phyloP scores from a whole-genome alignment of 352 stramenopile species.

The Phytophthora capsici region DNA sequence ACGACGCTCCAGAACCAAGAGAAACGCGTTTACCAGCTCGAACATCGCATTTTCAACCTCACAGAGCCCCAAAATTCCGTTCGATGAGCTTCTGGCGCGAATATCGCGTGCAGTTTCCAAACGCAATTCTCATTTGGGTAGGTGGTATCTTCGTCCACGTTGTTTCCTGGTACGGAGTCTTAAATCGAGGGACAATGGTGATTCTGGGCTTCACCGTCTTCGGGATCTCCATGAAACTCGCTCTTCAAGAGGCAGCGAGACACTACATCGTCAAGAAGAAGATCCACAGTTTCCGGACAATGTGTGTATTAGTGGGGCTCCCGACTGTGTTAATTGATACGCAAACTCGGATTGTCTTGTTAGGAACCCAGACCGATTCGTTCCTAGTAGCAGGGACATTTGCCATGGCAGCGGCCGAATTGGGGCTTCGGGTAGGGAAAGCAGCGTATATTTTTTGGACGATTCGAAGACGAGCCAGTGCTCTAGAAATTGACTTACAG shows the following conservation, averaged over 20 bases:
- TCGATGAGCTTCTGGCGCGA: constrained; percentile 9
- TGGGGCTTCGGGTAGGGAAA: constrained; percentile 35
- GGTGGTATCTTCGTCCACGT: constrained; percentile 37
- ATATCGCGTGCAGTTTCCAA: not conserved
- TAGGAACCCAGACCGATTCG: constrained; percentile 32
- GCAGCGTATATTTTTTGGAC: constrained; percentile 19
- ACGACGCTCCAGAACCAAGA: not conserved
- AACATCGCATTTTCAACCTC: not conserved
- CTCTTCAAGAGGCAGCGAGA: constrained; percentile 37
- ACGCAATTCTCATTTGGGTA: not conserved
- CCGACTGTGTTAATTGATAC: constrained; percentile 60
- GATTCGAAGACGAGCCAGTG: constrained; percentile 14
- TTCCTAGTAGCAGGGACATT: constrained; percentile 28
- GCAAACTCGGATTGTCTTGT: constrained; percentile 49
- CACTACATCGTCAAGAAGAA: constrained; percentile 30
- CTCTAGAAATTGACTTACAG: constrained; percentile 6
- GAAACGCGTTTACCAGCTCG: not conserved
- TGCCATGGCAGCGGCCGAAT: constrained; percentile 34
- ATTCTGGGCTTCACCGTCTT: constrained; percentile 28
- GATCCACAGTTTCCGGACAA: constrained; percentile 44
- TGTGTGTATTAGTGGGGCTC: constrained; percentile 48
- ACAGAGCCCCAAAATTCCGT: constrained; percentile 7
- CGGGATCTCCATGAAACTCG: constrained; percentile 39
- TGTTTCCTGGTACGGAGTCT: constrained; percentile 13
- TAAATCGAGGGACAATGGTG: constrained; percentile 10